Base-by-base conservation (phyloP, 768 basidiomycete genomes). In the Suillus sp. region DNA sequence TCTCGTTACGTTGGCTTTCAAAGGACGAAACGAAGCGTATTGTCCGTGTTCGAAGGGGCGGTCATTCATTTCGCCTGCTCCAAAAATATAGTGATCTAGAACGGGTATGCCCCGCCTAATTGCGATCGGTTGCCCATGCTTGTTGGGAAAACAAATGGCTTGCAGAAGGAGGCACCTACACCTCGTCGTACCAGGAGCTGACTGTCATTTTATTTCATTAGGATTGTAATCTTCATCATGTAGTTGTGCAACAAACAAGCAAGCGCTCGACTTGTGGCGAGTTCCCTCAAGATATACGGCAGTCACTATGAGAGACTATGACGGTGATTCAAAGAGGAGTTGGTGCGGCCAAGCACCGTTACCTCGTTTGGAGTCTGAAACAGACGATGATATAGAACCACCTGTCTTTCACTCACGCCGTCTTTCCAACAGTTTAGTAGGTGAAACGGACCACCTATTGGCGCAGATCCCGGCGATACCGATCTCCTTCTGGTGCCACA, bases 31-130 rank as follows among this genome's bases (percentile, higher is more conserved):
- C 37, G 50, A 45, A 40, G 59, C 34, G 20, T 64, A 37, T 13
- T 61, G 22, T 20, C 59, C 35, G 40, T 64, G 10, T 40, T 34
- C 11, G 40, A 64, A 42, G 59, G 59, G 20, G 40, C 54, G 42
- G 43, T 40, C 37, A 61, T 64, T 34, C 47, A 35, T 16, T 64
- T 55, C 3, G 50, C 40, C 20, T 55, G 43, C 37, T 61, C 63
- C 38, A 32, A 64, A 61, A 64, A 22, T 61, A 61, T 18, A 42
- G 32, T 48, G 45, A 32, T 13, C 25, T 55, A 45, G 50, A 61
- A 35, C 7, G 47, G 16, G 27, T 9, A n/a, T n/a, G n/a, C n/a
- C n/a, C n/a, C n/a, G n/a, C n/a, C n/a, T n/a, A 37, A 34, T 22
- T 64, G 14, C 45, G 51, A 57, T 9, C 22, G 16, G 35, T 50